phyloP scores from a whole-genome alignment of 75 land plant genomes.

The Picea glauca region DNA sequence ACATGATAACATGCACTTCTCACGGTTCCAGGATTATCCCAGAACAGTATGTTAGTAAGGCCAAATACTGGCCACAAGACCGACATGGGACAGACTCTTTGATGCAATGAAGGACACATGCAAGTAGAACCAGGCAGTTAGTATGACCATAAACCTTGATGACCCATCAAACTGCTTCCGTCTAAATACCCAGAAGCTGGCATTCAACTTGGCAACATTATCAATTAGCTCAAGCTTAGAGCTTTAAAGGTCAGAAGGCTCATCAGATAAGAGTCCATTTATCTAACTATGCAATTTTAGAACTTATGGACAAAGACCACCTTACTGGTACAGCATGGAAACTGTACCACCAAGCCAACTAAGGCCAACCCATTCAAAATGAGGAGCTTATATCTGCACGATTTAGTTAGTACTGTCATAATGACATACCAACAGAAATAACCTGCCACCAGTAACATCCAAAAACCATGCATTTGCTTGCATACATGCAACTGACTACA shows the following conservation, averaged over 20 bases:
- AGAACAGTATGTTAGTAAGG: neutral
- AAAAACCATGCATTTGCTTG: slow-evolving; percentile 9
- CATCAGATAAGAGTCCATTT: neutral
- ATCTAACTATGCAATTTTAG: neutral
- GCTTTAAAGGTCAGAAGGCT: neutral
- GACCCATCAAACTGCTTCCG: neutral
- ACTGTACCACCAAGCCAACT: slow-evolving; percentile 8
- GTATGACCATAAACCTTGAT: slow-evolving; percentile 4
- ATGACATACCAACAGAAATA: slow-evolving; percentile 12
- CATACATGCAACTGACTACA: slow-evolving; percentile 5
- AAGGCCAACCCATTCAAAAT: neutral
- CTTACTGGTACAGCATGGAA: slow-evolving; percentile 7
- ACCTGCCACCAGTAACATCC: slow-evolving; percentile 11
- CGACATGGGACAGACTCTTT: neutral
- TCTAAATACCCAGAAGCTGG: neutral
- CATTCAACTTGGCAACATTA: neutral
- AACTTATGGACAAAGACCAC: slow-evolving; percentile 9
- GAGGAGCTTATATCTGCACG: slow-evolving; percentile 9
- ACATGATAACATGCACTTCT: neutral
- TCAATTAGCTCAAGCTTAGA: slow-evolving; percentile 1
- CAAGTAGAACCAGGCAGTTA: neutral
- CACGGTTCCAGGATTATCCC: neutral
- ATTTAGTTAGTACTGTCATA: slow-evolving; percentile 4
- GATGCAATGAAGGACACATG: slow-evolving; percentile 5
- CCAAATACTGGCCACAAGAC: slow-evolving; percentile 4